phyloP scores from a whole-genome alignment of 805 yeast species.

The Kurtzmaniella fragi region DNA sequence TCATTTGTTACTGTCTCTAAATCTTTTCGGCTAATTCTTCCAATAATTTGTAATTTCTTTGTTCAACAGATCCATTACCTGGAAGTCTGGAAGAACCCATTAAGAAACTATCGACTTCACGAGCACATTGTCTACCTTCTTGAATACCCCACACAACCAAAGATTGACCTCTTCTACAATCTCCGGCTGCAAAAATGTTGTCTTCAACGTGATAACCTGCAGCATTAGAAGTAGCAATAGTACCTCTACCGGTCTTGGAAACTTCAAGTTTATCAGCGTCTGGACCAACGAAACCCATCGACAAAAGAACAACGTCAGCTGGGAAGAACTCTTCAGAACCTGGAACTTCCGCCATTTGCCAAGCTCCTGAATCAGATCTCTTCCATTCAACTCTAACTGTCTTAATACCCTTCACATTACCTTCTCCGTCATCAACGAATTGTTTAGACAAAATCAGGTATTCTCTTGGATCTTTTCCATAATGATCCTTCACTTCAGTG shows the following conservation, averaged over 20 bases:
- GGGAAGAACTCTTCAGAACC: constrained; percentile 91
- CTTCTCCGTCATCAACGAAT: constrained; percentile 90
- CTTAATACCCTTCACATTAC: constrained; percentile 91
- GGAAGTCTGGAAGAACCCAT: constrained; percentile 82
- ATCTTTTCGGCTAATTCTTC: constrained; percentile 71
- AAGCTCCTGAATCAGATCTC: constrained; percentile 89
- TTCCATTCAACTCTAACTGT: constrained; percentile 98
- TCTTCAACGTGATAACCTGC: constrained; percentile 65
- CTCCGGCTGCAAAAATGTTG: constrained; percentile 93
- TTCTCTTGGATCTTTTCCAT: constrained; percentile 97
- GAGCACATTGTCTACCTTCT: constrained; percentile 98
- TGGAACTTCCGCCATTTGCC: constrained; percentile 99
- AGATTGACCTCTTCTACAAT: constrained; percentile 98
- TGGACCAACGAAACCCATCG: constrained; percentile 98
- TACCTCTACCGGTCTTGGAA: constrained; percentile 78
- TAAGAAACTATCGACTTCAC: constrained; percentile 79
- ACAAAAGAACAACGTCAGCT: constrained; percentile 87
- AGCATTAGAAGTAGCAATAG: constrained; percentile 60
- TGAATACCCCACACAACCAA: constrained; percentile 99
- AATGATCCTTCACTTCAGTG: constrained; percentile 88
- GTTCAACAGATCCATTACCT: constrained; percentile 89
- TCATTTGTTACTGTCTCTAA: constrained; percentile 15
- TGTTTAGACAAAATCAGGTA: constrained; percentile 93
- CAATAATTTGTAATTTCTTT: constrained; percentile 70
- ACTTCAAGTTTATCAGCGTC: constrained; percentile 72